Base-by-base conservation (phyloP, 495 filamentous ascomycete species). In the Talaromyces borbonicus region DNA sequence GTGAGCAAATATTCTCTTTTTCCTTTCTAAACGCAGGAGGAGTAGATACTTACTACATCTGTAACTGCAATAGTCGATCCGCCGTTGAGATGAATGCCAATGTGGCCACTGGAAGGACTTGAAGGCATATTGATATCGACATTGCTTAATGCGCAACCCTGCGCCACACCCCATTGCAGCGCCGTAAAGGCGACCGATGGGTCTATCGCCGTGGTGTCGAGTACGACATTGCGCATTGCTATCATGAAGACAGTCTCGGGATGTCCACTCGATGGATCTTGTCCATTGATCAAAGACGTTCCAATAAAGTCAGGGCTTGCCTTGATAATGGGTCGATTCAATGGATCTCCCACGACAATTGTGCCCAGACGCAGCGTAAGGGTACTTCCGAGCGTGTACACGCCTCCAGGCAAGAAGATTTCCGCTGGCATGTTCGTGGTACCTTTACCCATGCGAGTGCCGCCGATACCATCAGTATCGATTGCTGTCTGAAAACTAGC, bases 121-220 rank as follows among this genome's bases (percentile, higher is more conserved):
- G 62, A 71, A 0, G 65, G 65, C 83, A 90, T 86, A 42, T 76
- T 71, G 54, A 90, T 84, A 37, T 77, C 65, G 15, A 87, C 62
- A 54, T 89, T 88, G 46, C 84, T 85, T 49, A 87, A 61, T 33
- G 78, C 81, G 8, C 80, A 78, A 1, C 79, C 81, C 50, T 87
- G 65, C 3, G 81, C 79, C 26, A 82, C 80, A 0, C 83, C 80
- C 85, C 85, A 90, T 14, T 69, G 65, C 22, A 74, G 49, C 1
- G 67, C 61, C 22, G 66, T 65, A 31, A 75, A 59, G 2, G 54
- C 48, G 8, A 49, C 55, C 19, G 49, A 43, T 0, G 51, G 24
- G 8, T 48, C 20, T 3, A 71, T 47, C 1, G 50, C 50, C 3
- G 61, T 69, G 0, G 68, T 63, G 30, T 69, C 69, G 11, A 72